phyloP scores from a whole-genome alignment of 495 filamentous ascomycete genomes.

The Aspergillus baeticus region DNA sequence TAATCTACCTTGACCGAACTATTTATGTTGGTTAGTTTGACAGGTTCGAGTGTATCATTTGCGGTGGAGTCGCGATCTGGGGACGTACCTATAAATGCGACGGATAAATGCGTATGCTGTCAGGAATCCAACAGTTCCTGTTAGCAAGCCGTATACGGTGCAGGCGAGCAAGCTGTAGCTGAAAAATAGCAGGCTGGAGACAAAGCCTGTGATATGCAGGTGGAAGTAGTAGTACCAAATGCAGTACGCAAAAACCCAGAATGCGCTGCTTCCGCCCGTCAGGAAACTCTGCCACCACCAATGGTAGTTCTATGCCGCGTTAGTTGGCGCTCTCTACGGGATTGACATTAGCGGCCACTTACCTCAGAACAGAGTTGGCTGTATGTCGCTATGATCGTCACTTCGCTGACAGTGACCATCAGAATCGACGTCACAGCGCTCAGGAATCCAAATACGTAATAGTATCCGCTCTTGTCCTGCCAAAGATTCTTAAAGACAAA shows the following conservation, averaged over 20 bases:
- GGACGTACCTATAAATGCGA: conserved; percentile 77
- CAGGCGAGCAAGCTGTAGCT: conserved; percentile 81
- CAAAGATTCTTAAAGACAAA: conserved; percentile 91
- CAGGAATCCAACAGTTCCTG: conserved; percentile 86
- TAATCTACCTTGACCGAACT: conserved; percentile 47
- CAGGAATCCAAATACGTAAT: conserved; percentile 93
- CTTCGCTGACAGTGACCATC: conserved; percentile 79
- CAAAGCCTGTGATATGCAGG: conserved; percentile 79
- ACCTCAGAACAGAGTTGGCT: conserved; percentile 78
- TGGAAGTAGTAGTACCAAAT: conserved; percentile 84
- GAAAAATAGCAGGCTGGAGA: conserved; percentile 83
- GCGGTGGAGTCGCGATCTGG: too few relatives aligned
- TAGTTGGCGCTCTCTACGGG: conserved; percentile 1
- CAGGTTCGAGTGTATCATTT: background rate
- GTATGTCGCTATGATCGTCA: conserved; percentile 87
- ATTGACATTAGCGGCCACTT: conserved; percentile 17
- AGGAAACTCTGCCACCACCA: conserved; percentile 97
- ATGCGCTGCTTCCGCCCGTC: conserved; percentile 71
- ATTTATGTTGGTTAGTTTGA: conserved; percentile 8
- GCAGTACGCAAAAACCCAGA: conserved; percentile 88
- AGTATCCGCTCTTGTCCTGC: conserved; percentile 92
- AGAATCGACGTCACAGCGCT: conserved; percentile 73
- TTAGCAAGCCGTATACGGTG: conserved; percentile 77
- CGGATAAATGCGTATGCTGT: conserved; percentile 86
- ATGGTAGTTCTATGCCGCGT: conserved; percentile 68